These are phyloP conservation scores for Colletotrichum chrysophilum DNA, from an alignment of 2,329 filamentous ascomycete genomes.

Conservation along the genomic window DNA sequence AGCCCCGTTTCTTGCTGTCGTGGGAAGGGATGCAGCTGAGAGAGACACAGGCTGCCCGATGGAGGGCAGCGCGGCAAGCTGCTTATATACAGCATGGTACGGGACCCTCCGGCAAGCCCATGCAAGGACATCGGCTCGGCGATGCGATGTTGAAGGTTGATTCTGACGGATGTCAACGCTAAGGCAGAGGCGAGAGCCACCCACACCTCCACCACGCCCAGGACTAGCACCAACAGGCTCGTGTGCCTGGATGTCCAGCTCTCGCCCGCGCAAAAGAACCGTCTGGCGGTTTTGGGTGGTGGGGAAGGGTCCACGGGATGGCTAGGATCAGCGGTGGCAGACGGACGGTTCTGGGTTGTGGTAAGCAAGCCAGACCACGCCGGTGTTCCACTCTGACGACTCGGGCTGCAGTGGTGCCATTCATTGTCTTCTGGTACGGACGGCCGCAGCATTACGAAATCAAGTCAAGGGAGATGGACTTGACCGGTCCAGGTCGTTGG, in stretches of 20 bases:
- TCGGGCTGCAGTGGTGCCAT: background rate
- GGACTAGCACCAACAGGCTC: background rate
- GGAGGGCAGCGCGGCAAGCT: background rate
- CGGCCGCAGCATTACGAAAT: background rate
- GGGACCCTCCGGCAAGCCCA: background rate
- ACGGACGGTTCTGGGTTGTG: background rate
- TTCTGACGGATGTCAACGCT: background rate
- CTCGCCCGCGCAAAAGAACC: background rate
- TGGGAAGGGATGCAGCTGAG: background rate
- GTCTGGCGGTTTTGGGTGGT: background rate
- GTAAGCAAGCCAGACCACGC: background rate
- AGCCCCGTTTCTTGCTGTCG: background rate
- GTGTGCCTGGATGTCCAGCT: background rate
- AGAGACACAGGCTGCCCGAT: too few relatives aligned
- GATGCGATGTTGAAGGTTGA: background rate
- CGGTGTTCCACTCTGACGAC: background rate
- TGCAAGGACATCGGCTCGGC: conserved; percentile 10
- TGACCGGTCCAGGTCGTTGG: background rate
- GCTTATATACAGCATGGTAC: background rate
- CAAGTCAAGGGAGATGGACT: background rate
- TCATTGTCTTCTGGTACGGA: background rate
- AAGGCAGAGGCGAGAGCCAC: background rate
- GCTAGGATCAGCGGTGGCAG: conserved; percentile 1
- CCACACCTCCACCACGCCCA: background rate
- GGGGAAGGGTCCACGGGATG: background rate